Percentiles rank a stretch among this genome's conserved stretches.
Evolutionary conservation across 495 filamentous ascomycete genomes (phyloP).

Genomic region (Penicillium taxi): DNA sequence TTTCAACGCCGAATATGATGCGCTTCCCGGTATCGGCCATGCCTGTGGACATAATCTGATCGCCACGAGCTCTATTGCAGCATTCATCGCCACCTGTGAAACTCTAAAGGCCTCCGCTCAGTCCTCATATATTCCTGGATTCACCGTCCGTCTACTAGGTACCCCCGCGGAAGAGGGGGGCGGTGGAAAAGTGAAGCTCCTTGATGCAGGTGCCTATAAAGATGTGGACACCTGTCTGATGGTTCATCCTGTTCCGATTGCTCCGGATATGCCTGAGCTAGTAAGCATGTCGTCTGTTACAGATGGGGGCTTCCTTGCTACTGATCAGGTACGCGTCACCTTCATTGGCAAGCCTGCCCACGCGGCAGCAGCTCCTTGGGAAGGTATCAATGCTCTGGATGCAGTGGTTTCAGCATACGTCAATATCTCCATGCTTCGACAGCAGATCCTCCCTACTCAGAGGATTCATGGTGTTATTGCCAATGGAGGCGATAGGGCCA

Average conservation of each 20-base stretch:
- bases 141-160: slow-evolving; percentile 35
- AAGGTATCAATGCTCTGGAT: slow-evolving; percentile 59
- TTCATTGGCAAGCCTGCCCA: slow-evolving; percentile 46
- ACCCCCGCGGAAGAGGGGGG: slow-evolving; percentile 40
- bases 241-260: slow-evolving; percentile 43
- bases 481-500: slow-evolving; percentile 39
- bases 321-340: slow-evolving; percentile 40
- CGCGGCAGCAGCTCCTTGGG: slow-evolving; percentile 55
- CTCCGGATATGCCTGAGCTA: slow-evolving; percentile 16
- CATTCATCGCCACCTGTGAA: slow-evolving; percentile 33
- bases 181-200: slow-evolving; percentile 43
- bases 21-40: slow-evolving; percentile 40
- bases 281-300: slow-evolving; percentile 27
- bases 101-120: slow-evolving; percentile 21
- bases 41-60: slow-evolving; percentile 46
- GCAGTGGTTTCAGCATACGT: slow-evolving; percentile 56
- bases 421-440: slow-evolving; percentile 50
- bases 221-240: slow-evolving; percentile 44
- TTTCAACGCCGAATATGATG: slow-evolving; percentile 55
- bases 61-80: slow-evolving; percentile 36
- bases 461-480: slow-evolving; percentile 39
- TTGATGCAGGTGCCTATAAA: slow-evolving; percentile 44
- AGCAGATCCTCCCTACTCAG: slow-evolving; percentile 47
- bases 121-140: slow-evolving; percentile 14
- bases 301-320: slow-evolving; percentile 44